A percentile compares a stretch with the other conserved stretches of the same genome.
Evolutionary conservation across 495 filamentous ascomycete species (phyloP).

Genomic region (Neurospora tetraspora): DNA sequence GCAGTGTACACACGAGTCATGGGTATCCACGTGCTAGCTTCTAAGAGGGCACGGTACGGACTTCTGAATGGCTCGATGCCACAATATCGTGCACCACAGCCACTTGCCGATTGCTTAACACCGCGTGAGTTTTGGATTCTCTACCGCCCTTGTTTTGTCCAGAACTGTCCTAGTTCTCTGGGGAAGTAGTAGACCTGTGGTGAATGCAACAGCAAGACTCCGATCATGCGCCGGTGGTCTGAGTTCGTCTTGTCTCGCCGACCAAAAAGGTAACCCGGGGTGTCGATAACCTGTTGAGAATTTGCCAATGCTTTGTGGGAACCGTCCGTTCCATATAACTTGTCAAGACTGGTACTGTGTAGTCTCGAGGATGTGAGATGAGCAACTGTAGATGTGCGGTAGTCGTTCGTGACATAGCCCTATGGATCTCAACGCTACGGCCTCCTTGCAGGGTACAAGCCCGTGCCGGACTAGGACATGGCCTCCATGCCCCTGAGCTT

Average conservation of each 20-base stretch:
- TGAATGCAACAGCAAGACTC: background rate
- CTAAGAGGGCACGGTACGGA: background rate
- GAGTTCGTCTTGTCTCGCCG: background rate
- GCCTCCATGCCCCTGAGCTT: background rate
- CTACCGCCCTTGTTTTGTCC: background rate
- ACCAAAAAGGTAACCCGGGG: background rate
- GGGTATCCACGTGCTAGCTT: background rate
- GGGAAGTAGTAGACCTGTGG: background rate
- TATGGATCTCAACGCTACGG: background rate
- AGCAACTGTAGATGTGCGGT: background rate
- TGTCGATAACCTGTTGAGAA: background rate
- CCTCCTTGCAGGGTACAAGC: background rate
- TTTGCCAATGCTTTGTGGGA: background rate
- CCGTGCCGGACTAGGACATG: background rate
- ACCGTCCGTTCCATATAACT: background rate
- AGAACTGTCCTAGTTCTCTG: background rate
- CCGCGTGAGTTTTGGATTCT: background rate
- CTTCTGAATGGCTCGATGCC: background rate
- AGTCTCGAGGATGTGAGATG: background rate
- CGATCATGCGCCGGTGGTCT: background rate
- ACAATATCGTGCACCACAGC: background rate
- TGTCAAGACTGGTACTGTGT: background rate
- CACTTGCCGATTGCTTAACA: background rate
- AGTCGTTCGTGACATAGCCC: background rate
- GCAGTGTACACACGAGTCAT: background rate